A percentile compares a stretch with the other conserved stretches of the same genome.
Conservation (phyloP, 768 basidiomycete genomes). For the Candolleomyces eurysporus region DNA sequence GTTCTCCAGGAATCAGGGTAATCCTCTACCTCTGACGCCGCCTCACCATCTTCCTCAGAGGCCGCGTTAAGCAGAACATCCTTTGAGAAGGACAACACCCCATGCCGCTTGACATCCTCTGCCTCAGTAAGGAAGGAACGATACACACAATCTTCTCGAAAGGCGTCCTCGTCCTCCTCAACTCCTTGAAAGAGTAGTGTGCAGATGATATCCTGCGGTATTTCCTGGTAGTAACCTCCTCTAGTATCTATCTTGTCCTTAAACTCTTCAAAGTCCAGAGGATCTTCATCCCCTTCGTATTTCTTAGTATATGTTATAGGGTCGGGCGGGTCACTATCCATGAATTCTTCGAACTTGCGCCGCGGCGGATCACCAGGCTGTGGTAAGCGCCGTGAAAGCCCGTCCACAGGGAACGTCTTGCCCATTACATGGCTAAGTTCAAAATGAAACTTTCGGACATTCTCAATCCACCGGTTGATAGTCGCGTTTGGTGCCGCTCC, state of each 20-base stretch:
- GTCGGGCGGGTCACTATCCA: not conserved
- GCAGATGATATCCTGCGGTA: not conserved
- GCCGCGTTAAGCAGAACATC: too few species aligned
- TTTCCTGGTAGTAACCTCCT: conserved; percentile 2
- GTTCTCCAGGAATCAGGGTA: too few species aligned
- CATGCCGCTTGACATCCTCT: too few species aligned
- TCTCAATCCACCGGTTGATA: conserved; percentile 13
- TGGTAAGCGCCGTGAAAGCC: conserved; percentile 13
- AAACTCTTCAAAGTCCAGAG: conserved; percentile 9
- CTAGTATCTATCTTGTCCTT: conserved; percentile 5
- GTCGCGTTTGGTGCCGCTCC: conserved; percentile 12
- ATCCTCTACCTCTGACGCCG: too few species aligned
- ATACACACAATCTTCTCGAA: too few species aligned
- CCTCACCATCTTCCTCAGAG: too few species aligned
- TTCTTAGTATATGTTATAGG: not conserved
- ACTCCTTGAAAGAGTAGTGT: not conserved
- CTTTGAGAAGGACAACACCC: too few species aligned
- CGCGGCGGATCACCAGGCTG: conserved; percentile 1
- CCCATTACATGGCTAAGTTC: conserved; percentile 10
- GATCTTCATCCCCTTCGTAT: not conserved
- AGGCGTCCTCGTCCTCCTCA: too few species aligned
- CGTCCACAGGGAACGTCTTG: conserved; percentile 15
- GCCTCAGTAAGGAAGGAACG: too few species aligned
- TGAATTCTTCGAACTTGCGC: conserved; percentile 1
- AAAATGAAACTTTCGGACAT: conserved; percentile 6